Conservation (phyloP, 352 stramenopile genomes). For the Phytophthora capsici region DNA sequence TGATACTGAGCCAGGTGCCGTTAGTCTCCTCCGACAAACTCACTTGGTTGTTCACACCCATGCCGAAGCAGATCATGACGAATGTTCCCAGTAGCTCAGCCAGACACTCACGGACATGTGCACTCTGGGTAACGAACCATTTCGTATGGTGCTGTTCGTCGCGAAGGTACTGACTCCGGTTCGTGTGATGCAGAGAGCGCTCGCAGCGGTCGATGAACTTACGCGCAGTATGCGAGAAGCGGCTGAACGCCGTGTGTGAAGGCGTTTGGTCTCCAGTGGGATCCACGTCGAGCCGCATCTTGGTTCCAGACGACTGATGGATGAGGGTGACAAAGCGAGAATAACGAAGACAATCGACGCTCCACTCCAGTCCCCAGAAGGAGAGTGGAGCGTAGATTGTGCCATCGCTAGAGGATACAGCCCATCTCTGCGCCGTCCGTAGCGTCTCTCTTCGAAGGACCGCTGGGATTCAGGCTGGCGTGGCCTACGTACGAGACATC, state of each 20-base stretch:
- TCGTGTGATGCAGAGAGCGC: conserved; percentile 25
- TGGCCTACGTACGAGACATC: neutral
- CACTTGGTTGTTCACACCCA: conserved; percentile 35
- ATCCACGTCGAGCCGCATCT: conserved; percentile 10
- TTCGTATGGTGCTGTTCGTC: conserved; percentile 20
- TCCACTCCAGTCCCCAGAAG: no score
- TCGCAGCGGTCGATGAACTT: conserved; percentile 30
- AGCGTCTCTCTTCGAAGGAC: conserved; percentile 16
- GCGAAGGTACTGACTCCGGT: conserved; percentile 23
- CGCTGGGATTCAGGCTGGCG: conserved; percentile 3
- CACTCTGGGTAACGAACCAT: conserved; percentile 19
- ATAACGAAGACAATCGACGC: no score
- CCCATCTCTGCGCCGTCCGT: conserved; percentile 8
- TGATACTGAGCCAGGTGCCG: conserved; percentile 33
- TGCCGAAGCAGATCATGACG: conserved; percentile 30
- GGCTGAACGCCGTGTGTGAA: conserved; percentile 10
- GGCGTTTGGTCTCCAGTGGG: conserved; percentile 1
- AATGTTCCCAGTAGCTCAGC: conserved; percentile 25
- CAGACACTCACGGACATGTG: conserved; percentile 22
- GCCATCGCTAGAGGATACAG: conserved; percentile 1
- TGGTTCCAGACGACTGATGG: neutral
- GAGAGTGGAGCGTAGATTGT: conserved; percentile 9
- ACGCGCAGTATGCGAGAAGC: conserved; percentile 8
- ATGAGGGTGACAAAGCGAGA: conserved; percentile 7
- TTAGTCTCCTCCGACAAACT: conserved; percentile 13